phyloP scores from a whole-genome alignment of 2,329 filamentous ascomycete species.

The Fusarium torreyae region DNA sequence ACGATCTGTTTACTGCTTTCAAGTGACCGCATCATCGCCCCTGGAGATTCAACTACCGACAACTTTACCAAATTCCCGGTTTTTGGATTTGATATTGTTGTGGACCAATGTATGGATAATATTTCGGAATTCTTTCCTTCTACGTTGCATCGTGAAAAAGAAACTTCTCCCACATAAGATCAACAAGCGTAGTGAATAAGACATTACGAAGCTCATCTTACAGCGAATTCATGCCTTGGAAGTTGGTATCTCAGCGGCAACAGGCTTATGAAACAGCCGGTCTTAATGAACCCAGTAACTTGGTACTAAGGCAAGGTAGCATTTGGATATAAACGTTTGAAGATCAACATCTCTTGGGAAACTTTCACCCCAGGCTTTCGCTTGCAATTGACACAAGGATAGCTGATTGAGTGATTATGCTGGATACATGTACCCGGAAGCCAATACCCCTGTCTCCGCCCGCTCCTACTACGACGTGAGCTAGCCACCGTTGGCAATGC shows the following conservation, averaged over 20 bases:
- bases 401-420: neutral
- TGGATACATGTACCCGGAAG: neutral
- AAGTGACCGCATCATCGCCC: neutral
- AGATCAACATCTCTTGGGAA: conserved; percentile 28
- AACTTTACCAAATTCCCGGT: neutral
- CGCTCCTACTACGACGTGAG: conserved; percentile 6
- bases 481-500: conserved; percentile 17
- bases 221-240: neutral
- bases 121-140: neutral
- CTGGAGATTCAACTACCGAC: conserved; percentile 25
- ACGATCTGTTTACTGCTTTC: neutral
- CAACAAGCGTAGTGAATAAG: neutral
- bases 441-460: conserved; percentile 1
- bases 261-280: conserved; percentile 14
- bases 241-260: neutral
- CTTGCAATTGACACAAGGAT: neutral
- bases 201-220: neutral
- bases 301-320: conserved; percentile 9
- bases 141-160: conserved; percentile 13
- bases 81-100: neutral
- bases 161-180: neutral
- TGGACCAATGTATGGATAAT: neutral
- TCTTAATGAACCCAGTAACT: neutral
- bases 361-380: neutral
- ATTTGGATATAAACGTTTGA: conserved; percentile 10